Base-by-base conservation (phyloP, 495 filamentous ascomycete species). In the Penicillium verhagenii region DNA sequence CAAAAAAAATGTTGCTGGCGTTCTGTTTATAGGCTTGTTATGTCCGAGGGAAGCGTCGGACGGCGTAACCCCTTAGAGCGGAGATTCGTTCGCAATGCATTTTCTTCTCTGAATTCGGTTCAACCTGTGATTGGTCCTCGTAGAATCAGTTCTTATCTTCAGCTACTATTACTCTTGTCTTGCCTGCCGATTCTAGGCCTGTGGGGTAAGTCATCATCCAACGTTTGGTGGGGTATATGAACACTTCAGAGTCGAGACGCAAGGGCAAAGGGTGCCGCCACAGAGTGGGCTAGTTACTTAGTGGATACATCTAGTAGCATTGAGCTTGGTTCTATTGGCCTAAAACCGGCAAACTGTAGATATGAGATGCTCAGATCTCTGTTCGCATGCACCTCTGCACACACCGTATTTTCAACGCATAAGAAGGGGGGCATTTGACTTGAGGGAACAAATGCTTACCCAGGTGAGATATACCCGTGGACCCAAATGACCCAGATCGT, bases 1-100 rank as follows among this genome's bases (percentile, higher is more conserved):
- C 51, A 45, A 57, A 52, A 64, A 60, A 60, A 58, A 19, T 53
- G 38, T 35, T 38, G 51, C 46, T 46, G 61, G 64, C 63, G 63
- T 66, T 66, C 40, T 47, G 39, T 63, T 49, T 28, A 43, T 39
- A 44, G 56, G 55, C 14, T 59, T 55, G 31, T 25, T 56, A 40
- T 16, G 38, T 37, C 38, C 43, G 51, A 60, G 54, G 53, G 42
- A 46, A 58, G 54, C 50, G 39, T 54, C 35, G 45, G 48, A 33
- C 44, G 61, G 61, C 62, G 62, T 64, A 58, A 49, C 53, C 31
- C 18, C 56, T 25, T 53, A 47, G 50, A 47, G 56, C 54, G 52
- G 47, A 59, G 47, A 49, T 37, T 55, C 46, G 48, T 54, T 63
- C 54, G 51, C 39, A 59, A 63, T 65, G 59, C 33, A 35, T 35